These are phyloP conservation scores for Mycena maculata DNA, from an alignment of 768 basidiomycete genomes.

Conservation along the genomic window DNA sequence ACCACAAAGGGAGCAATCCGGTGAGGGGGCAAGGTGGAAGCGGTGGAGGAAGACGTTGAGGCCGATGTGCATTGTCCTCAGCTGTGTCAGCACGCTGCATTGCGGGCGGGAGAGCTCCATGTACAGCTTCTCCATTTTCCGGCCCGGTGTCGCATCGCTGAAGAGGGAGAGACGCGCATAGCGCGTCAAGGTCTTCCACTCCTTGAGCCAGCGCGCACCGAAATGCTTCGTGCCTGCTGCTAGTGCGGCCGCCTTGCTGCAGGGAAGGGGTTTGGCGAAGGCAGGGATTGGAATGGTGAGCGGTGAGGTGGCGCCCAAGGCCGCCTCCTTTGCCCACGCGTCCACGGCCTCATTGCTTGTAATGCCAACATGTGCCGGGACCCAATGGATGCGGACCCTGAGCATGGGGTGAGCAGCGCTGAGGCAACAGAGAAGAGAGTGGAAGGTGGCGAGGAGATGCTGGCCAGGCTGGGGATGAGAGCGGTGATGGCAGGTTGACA, in stretches of 20 bases:
- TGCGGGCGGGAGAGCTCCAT: neutral
- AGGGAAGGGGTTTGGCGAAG: neutral
- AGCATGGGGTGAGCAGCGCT: neutral
- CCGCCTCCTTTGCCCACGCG: neutral
- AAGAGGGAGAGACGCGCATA: neutral
- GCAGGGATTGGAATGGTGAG: too few species aligned
- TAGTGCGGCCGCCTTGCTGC: neutral
- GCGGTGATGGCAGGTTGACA: conserved; percentile 3
- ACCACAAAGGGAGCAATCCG: neutral
- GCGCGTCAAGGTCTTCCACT: neutral
- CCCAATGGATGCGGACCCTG: conserved; percentile 1
- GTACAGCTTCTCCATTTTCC: neutral
- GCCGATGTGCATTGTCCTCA: neutral
- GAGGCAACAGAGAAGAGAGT: neutral
- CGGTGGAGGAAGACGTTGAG: neutral
- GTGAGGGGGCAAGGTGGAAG: neutral
- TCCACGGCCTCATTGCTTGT: neutral
- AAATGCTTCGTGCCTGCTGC: too few species aligned
- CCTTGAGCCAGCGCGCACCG: neutral
- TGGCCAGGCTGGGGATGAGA: neutral
- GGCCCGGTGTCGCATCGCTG: neutral
- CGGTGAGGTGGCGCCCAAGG: too few species aligned
- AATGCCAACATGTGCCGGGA: neutral
- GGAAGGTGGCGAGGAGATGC: conserved; percentile 10
- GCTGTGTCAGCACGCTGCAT: neutral